Conservation (phyloP, 768 basidiomycete genomes). For the Lactarius hengduanensis region DNA sequence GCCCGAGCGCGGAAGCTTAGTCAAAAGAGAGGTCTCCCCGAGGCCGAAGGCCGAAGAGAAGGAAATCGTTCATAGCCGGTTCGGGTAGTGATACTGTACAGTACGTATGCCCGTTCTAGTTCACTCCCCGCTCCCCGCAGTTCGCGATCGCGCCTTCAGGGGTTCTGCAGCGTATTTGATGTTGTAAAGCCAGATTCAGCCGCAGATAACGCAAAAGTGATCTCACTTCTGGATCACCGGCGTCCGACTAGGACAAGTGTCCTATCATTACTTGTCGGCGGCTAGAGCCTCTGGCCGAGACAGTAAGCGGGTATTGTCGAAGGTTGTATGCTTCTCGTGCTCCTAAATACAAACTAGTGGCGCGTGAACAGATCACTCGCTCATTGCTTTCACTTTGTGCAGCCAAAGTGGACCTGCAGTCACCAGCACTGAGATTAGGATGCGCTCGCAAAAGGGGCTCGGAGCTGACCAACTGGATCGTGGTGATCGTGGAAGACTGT, state of each 20-base stretch:
- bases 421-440: not conserved
- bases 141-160: no score
- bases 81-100: not conserved
- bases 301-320: not conserved
- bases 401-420: conserved; percentile 36
- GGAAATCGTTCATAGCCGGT: not conserved
- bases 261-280: not conserved
- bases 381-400: conserved; percentile 28
- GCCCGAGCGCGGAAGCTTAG: conserved; percentile 5
- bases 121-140: not conserved
- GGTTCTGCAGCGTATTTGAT: no score
- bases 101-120: not conserved
- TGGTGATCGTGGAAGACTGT: conserved; percentile 46
- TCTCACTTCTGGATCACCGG: no score
- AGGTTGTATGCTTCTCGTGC: not conserved
- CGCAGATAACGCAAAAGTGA: no score
- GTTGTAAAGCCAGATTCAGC: no score
- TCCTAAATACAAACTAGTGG: conserved; percentile 8
- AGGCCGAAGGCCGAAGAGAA: not conserved
- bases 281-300: not conserved
- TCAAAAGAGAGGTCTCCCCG: not conserved
- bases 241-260: not conserved
- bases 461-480: conserved; percentile 47
- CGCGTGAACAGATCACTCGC: not conserved
- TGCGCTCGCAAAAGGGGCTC: not conserved